phyloP scores from a whole-genome alignment of 1,139 yeast genomes.

The Kodamaea plutei region DNA sequence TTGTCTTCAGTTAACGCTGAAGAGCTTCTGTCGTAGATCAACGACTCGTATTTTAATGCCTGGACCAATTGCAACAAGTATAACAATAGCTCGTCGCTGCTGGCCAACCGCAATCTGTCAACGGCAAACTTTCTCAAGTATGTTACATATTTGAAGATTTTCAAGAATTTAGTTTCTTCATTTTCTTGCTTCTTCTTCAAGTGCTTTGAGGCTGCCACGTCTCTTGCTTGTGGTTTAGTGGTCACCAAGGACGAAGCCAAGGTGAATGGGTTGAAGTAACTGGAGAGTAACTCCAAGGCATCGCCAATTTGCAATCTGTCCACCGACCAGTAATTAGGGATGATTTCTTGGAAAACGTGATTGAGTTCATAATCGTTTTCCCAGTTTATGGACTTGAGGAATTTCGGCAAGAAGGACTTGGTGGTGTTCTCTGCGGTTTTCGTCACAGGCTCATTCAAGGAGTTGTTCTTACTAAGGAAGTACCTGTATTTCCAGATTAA shows the following conservation, averaged over 20 bases:
- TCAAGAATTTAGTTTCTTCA: slow-evolving; percentile 31
- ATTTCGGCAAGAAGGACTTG: slow-evolving; percentile 73
- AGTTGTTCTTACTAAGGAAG: slow-evolving; percentile 64
- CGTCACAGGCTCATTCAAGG: slow-evolving; percentile 16
- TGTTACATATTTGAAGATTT: slow-evolving; percentile 31
- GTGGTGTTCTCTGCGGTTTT: slow-evolving; percentile 3
- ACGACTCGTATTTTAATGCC: slow-evolving; percentile 72
- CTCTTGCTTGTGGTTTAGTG: too few relatives aligned
- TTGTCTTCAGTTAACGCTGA: slow-evolving; percentile 9
- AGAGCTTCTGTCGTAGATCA: slow-evolving; percentile 18
- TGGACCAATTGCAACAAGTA: slow-evolving; percentile 89
- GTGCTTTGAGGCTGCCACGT: slow-evolving; percentile 2
- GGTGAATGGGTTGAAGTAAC: slow-evolving; percentile 50
- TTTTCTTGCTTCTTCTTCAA: slow-evolving; percentile 12
- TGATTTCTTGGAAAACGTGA: slow-evolving; percentile 63
- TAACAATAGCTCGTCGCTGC: slow-evolving; percentile 73
- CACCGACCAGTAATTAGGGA: slow-evolving; percentile 44
- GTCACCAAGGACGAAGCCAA: slow-evolving; percentile 20
- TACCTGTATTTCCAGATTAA: slow-evolving; percentile 90
- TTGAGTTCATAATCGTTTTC: slow-evolving; percentile 75
- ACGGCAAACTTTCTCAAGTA: slow-evolving; percentile 80
- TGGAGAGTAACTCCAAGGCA: slow-evolving; percentile 83
- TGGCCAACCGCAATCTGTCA: slow-evolving; percentile 71
- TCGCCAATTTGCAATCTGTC: slow-evolving; percentile 88
- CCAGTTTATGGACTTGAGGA: slow-evolving; percentile 85